phyloP scores from a whole-genome alignment of 495 filamentous ascomycete species.

The Aspergillus nanangensis region DNA sequence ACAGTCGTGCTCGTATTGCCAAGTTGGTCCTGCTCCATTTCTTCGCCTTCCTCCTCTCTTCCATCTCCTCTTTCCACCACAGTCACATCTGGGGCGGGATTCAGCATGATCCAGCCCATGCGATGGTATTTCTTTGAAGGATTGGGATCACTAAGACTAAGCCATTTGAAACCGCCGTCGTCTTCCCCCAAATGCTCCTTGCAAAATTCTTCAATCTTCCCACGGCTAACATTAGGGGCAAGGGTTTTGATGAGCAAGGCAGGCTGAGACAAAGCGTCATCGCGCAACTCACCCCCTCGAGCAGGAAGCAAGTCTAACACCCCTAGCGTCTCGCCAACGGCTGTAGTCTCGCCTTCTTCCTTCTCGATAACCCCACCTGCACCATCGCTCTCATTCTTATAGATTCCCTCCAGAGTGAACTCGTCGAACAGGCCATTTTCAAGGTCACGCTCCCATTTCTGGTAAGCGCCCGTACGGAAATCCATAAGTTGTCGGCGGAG shows the following conservation, averaged over 20 bases:
- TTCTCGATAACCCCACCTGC: constrained; percentile 84
- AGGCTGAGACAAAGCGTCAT: constrained; percentile 78
- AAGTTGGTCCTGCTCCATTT: constrained; percentile 40
- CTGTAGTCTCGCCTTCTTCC: constrained; percentile 88
- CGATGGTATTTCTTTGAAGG: constrained; percentile 94
- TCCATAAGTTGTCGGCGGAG: constrained; percentile 67
- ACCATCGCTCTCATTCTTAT: constrained; percentile 88
- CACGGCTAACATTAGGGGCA: constrained; percentile 91
- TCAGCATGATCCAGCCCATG: constrained; percentile 97
- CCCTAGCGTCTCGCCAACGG: constrained; percentile 85
- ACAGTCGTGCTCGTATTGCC: constrained; percentile 17
- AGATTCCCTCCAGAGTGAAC: constrained; percentile 90
- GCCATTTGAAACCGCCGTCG: constrained; percentile 84
- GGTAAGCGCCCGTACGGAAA: constrained; percentile 68
- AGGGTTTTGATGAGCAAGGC: constrained; percentile 97
- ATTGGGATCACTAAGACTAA: constrained; percentile 93
- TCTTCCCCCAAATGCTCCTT: constrained; percentile 84
- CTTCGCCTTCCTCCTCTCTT: constrained; percentile 59
- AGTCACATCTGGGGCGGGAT: constrained; percentile 65
- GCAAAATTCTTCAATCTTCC: constrained; percentile 87
- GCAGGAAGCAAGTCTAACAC: constrained; percentile 84
- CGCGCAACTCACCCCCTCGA: constrained; percentile 72
- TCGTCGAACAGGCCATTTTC: constrained; percentile 83
- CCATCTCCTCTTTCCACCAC: constrained; percentile 54
- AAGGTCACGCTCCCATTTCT: constrained; percentile 81